Base-by-base conservation (phyloP, 2,329 filamentous ascomycete genomes). In the Polytolypa hystricis region DNA sequence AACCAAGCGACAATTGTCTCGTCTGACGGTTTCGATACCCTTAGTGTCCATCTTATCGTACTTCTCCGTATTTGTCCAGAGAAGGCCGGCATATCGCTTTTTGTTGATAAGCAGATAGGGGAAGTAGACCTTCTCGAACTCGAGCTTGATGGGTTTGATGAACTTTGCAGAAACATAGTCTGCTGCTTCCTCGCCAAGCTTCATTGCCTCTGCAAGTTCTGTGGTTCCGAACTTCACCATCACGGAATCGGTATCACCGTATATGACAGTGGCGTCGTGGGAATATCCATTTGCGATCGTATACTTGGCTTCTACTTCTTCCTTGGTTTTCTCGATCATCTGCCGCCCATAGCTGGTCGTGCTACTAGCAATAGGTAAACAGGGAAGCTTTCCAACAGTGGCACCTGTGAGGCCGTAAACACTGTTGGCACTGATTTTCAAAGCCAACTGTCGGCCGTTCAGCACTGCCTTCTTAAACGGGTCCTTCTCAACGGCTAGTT, bases 21-120 rank as follows among this genome's bases (percentile, higher is more conserved):
- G 74, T 48, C 91, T 81, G 31, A 98, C 93, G 3, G 91, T 98
- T 63, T 98, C 91, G 47, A 98, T 96, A 70, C 91, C 91, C 60
- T 98, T 98, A 42, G 85, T 96, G 61, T 98, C 91, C 93, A 98
- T 98, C 70, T 96, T 98, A 72, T 98, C 93, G 59, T 82, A 91
- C 61, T 94, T 95, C 28, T 89, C 75, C 0, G 89, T 77, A 47
- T 82, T 91, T 4, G 91, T 98, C 87, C 87, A 98, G 65, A 85
- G 96, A 20, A 98, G 64, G n/a, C 91, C 91, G 6, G 91, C 91
- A 53, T 98, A 98, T 45, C 91, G 82, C 69, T 98, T 98, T 70
- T 98, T 98, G 77, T 98, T 98, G 77, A 98, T 98, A 35, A 98
- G 72, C 21, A 98, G 71, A 56, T 98, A 98, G 1, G 91, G 91